phyloP scores from a whole-genome alignment of 768 basidiomycete genomes.

The Lactifluus piperatus region DNA sequence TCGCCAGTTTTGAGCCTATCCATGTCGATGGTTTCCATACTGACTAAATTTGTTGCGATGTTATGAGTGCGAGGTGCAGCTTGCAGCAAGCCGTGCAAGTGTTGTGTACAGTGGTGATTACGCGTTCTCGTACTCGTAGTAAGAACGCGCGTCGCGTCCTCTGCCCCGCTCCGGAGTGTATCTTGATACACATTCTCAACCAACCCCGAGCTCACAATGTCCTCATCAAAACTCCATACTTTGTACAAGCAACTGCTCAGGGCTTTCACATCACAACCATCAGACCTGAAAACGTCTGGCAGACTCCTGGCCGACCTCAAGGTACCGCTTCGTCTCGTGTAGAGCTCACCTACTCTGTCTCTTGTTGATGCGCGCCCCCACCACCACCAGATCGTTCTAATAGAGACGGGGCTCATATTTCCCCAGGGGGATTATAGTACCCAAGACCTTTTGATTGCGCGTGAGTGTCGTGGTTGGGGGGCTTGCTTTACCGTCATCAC shows the following conservation, averaged over 20 bases:
- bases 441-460: conserved; percentile 46
- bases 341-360: neutral
- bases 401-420: conserved; percentile 66
- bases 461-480: neutral
- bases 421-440: conserved; percentile 57
- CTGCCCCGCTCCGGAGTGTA: too few relatives aligned
- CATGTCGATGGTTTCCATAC: conserved; percentile 59
- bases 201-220: conserved; percentile 31
- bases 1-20: conserved; percentile 87
- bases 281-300: conserved; percentile 61
- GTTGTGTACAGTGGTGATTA: too few relatives aligned
- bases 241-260: conserved; percentile 61
- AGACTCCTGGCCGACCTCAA: conserved; percentile 63
- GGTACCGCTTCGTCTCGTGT: conserved; percentile 35
- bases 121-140: conserved; percentile 35
- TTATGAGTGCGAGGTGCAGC: conserved; percentile 25
- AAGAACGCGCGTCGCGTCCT: conserved; percentile 17
- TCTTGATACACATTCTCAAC: too few relatives aligned
- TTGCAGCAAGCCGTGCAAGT: neutral
- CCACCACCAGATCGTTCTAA: conserved; percentile 56
- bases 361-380: neutral
- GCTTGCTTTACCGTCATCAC: neutral
- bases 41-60: conserved; percentile 25
- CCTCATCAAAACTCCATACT: conserved; percentile 42
- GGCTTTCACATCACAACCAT: conserved; percentile 55